phyloP scores from a whole-genome alignment of 345 rosid genomes.

The Moringa oleifera region DNA sequence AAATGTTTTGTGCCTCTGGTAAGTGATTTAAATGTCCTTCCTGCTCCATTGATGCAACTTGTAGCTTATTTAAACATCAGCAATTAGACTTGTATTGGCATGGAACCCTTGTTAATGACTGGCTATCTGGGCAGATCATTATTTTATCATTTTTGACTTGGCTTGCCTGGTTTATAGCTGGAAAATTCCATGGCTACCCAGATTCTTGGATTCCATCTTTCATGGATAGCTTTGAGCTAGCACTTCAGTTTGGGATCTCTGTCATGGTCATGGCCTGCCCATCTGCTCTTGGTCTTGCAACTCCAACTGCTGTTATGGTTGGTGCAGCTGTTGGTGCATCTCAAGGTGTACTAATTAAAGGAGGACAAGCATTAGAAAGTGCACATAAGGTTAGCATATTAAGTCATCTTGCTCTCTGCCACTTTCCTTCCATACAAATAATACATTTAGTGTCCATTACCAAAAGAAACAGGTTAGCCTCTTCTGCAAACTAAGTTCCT shows the following conservation, averaged over 20 bases:
- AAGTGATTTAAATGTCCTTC: background rate
- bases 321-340: slow-evolving; percentile 87
- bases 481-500: too few species aligned
- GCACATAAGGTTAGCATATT: slow-evolving; percentile 49
- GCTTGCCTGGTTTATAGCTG: slow-evolving; percentile 70
- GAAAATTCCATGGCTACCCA: slow-evolving; percentile 51
- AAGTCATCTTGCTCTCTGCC: background rate
- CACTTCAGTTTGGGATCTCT: slow-evolving; percentile 77
- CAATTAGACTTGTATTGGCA: too few species aligned
- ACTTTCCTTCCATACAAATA: background rate
- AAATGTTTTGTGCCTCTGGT: slow-evolving; percentile 69
- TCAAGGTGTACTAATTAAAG: slow-evolving; percentile 70
- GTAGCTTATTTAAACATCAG: too few species aligned
- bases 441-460: background rate
- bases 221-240: slow-evolving; percentile 71
- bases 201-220: slow-evolving; percentile 69
- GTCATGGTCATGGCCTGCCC: slow-evolving; percentile 90
- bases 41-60: background rate
- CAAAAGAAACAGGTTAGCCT: too few species aligned
- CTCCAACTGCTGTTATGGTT: slow-evolving; percentile 87
- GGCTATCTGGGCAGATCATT: slow-evolving; percentile 42
- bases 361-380: slow-evolving; percentile 75
- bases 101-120: too few species aligned
- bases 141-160: slow-evolving; percentile 57
- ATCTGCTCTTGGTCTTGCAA: slow-evolving; percentile 74